Base-by-base conservation (phyloP, 371 early-diverging fungal species). In the Lichtheimia ornata region DNA sequence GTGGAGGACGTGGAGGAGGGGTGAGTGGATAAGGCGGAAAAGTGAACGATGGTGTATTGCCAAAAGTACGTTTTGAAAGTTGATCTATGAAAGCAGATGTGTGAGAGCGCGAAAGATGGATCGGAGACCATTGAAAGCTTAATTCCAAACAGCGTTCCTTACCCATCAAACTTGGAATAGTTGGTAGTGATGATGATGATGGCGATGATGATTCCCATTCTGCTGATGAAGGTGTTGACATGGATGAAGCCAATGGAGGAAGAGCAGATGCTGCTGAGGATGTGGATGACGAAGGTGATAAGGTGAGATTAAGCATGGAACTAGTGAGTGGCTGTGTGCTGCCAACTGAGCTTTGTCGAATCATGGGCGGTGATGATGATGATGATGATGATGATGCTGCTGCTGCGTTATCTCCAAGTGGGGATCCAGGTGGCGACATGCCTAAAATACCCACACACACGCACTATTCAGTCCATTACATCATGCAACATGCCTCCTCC, bases 91-190 rank as follows among this genome's bases (percentile, higher is more conserved):
- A 5, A 18, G 12, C 17, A 49, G 27, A 50, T 18, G 9, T 3
- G 47, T 18, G 47, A 47, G 25, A 20, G 25, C 24, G 13, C 5
- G 50, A 9, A 24, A 59, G 30, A 53, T 28, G 30, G 17, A 30
- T 28, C 14, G 54, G 12, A 45, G 47, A 56, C 44, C 47, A 56
- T 12, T n/a, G 11, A 56, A n/a, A 44, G 27, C 5, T 35, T 35
- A 35, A 9, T 24, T 51, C 24, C 41, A 18, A 15, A 7, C 15
- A 13, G 12, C 9, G n/a, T 22, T 27, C 52, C 44, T 65, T 74
- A 77, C 75, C 78, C 72, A 72, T 77, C 30, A 77, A 56, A 54
- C 78, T 77, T 20, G 78, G 78, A 61, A 77, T 74, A 24, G 67
- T 50, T n/a, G 47, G 22, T n/a, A 47, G 17, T 6, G 47, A 18